Base-by-base conservation (phyloP, 108 stramenopile genomes). In the Seminavis robusta region DNA sequence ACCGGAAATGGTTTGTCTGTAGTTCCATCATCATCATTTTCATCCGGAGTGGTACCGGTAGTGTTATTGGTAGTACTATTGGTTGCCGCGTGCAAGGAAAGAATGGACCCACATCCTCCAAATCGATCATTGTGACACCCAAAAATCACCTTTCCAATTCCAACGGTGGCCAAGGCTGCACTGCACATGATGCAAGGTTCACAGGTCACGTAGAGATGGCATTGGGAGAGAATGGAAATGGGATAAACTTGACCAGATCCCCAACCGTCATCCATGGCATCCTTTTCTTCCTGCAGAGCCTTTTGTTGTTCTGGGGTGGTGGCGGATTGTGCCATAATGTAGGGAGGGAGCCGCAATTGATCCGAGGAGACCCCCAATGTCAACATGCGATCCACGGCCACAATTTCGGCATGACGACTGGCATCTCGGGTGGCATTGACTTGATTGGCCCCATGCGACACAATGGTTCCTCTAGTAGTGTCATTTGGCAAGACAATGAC, bases 181-280 rank as follows among this genome's bases (percentile, higher is more conserved):
- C 86, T 84, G 59, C 90, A 92, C 86, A 91, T 91, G 34, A 91
- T 88, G 52, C 90, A 91, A 19, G 90, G 90, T 63, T 91, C 90
- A 50, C 90, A 91, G 20, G 90, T 91, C 16, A 91, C 90, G 53
- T 83, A 88, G 20, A 88, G 52, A n/a, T n/a, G n/a, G n/a, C n/a
- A n/a, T n/a, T n/a, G n/a, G n/a, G n/a, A n/a, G n/a, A n/a, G n/a
- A n/a, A n/a, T n/a, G n/a, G n/a, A n/a, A n/a, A n/a, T n/a, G n/a
- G n/a, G n/a, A n/a, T n/a, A n/a, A n/a, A n/a, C n/a, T n/a, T n/a
- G n/a, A n/a, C n/a, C n/a, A n/a, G n/a, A n/a, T n/a, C n/a, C n/a
- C n/a, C n/a, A n/a, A n/a, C n/a, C n/a, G n/a, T n/a, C n/a, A n/a
- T n/a, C n/a, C n/a, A n/a, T n/a, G n/a, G n/a, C n/a, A n/a, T n/a